These are phyloP conservation scores for Sugiyamaella chiloensis DNA, from an alignment of 805 yeast genomes.

Conservation along the genomic window DNA sequence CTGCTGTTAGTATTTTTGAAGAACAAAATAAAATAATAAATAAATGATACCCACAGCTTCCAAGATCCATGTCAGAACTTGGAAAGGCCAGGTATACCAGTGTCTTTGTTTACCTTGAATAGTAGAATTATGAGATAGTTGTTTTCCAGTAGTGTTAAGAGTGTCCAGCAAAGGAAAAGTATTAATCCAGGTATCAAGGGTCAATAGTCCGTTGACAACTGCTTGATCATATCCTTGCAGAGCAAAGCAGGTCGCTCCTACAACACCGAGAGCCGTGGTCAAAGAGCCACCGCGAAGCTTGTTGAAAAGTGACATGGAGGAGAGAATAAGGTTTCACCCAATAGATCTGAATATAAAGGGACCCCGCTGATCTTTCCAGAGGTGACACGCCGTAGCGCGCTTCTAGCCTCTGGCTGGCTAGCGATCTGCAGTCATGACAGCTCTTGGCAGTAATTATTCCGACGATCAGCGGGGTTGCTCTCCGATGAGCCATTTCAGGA, in stretches of 20 bases:
- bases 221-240: conserved; percentile 66
- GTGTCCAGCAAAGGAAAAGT: conserved; percentile 30
- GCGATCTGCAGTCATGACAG: conserved; percentile 2
- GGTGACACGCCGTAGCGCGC: no score
- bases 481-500: not conserved
- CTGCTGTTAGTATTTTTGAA: no score
- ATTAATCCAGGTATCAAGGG: conserved; percentile 21
- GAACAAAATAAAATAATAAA: no score
- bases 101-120: not conserved
- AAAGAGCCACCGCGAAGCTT: not conserved
- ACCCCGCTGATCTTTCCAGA: no score
- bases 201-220: conserved; percentile 46
- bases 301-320: not conserved
- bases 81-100: no score
- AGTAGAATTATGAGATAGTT: conserved; percentile 1
- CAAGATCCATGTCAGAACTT: no score
- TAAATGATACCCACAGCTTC: no score
- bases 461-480: not conserved
- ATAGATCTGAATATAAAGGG: no score
- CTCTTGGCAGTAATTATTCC: not conserved
- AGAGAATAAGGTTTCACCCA: not conserved
- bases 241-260: conserved; percentile 1
- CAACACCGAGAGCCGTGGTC: conserved; percentile 1
- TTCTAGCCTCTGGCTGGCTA: no score
- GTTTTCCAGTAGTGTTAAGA: not conserved